phyloP scores from a whole-genome alignment of 1,284 basidiomycete genomes.

The Puccinia sorghi region DNA sequence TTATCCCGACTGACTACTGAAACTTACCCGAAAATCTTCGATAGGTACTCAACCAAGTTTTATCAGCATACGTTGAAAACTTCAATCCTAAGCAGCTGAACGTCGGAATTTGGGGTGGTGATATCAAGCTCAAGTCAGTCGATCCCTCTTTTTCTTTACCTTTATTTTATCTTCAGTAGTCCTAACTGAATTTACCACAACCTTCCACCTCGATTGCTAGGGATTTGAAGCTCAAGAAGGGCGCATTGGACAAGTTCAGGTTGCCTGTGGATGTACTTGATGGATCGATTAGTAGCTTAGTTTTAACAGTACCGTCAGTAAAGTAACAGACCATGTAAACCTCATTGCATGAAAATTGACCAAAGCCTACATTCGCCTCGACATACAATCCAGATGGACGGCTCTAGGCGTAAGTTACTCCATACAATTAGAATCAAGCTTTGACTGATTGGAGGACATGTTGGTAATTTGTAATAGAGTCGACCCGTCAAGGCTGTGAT shows the following conservation, averaged over 20 bases:
- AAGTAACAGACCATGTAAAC: not conserved
- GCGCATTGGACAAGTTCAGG: constrained; percentile 91
- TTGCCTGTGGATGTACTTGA: constrained; percentile 94
- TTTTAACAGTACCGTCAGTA: constrained; percentile 49
- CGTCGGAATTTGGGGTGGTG: constrained; percentile 89
- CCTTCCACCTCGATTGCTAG: constrained; percentile 4
- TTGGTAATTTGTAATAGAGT: constrained; percentile 10
- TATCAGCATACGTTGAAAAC: constrained; percentile 95
- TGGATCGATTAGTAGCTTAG: constrained; percentile 59
- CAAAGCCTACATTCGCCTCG: not conserved
- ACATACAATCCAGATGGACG: constrained; percentile 20
- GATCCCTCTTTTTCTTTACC: not conserved
- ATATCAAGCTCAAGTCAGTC: constrained; percentile 59
- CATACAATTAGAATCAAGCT: not conserved
- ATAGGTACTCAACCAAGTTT: constrained; percentile 70
- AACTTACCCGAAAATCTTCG: not conserved
- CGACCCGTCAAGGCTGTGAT: constrained; percentile 50
- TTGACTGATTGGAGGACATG: not conserved
- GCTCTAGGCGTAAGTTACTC: constrained; percentile 28
- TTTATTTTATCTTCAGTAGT: not conserved
- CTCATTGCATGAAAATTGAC: not conserved
- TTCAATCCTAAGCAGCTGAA: constrained; percentile 92
- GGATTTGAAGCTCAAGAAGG: constrained; percentile 70
- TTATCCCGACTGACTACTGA: not conserved
- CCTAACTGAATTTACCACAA: not conserved